These are phyloP conservation scores for Globisporangium carolinianum DNA, from an alignment of 352 stramenopile species.

Conservation along the genomic window DNA sequence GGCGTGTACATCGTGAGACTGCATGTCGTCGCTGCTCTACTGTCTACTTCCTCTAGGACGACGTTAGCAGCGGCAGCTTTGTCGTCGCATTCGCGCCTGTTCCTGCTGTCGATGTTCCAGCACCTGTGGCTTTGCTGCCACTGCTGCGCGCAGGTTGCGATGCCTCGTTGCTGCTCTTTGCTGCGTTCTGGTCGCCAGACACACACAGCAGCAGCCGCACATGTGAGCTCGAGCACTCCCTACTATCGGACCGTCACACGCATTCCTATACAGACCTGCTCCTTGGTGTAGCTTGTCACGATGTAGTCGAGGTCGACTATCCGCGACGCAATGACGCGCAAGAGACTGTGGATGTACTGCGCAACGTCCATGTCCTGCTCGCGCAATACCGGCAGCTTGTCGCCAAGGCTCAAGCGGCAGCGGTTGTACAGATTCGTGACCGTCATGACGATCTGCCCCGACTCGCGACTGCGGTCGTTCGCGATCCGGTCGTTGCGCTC, in stretches of 20 bases:
- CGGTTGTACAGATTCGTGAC: slow-evolving; percentile 90
- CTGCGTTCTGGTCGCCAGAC: not conserved
- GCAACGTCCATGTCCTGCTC: slow-evolving; percentile 69
- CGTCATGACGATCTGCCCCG: slow-evolving; percentile 85
- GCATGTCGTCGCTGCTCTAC: too few relatives aligned
- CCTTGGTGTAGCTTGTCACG: slow-evolving; percentile 45
- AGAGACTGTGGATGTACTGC: slow-evolving; percentile 65
- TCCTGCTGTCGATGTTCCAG: not conserved
- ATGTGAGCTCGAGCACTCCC: too few relatives aligned
- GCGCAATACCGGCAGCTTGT: slow-evolving; percentile 66
- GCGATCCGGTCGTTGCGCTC: slow-evolving; percentile 66
- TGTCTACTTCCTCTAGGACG: not conserved
- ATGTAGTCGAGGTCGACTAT: slow-evolving; percentile 87
- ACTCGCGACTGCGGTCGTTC: slow-evolving; percentile 83
- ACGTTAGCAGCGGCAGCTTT: slow-evolving; percentile 9
- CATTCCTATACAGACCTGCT: slow-evolving; percentile 27
- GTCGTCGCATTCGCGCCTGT: slow-evolving; percentile 1
- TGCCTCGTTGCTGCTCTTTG: slow-evolving; percentile 1
- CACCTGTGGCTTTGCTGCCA: not conserved
- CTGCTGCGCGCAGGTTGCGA: not conserved
- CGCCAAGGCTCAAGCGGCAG: slow-evolving; percentile 62
- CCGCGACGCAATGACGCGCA: slow-evolving; percentile 74
- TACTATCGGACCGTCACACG: not conserved
- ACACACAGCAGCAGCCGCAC: not conserved
- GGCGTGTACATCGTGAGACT: not conserved